These are phyloP conservation scores for Colletotrichum sp. DNA, from an alignment of 2,329 filamentous ascomycete genomes.

Conservation along the genomic window DNA sequence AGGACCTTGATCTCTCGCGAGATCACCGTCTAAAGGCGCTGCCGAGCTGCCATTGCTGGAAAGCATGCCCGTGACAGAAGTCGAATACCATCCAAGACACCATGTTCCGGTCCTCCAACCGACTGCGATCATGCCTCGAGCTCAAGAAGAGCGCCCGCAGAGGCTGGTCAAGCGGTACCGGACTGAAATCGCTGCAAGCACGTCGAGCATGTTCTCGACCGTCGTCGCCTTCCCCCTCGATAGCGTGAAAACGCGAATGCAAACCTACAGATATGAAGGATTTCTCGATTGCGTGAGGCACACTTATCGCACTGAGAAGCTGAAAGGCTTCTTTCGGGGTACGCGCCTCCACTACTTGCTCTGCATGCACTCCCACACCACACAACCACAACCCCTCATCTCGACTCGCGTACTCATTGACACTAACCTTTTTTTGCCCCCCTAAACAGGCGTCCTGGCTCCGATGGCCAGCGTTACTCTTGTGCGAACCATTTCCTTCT, in stretches of 20 bases:
- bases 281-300: constrained; percentile 77
- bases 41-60: constrained; percentile 38
- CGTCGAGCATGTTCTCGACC: constrained; percentile 79
- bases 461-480: constrained; percentile 82
- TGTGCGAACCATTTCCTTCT: constrained; percentile 80
- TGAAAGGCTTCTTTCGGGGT: constrained; percentile 83
- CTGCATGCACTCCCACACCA: not conserved
- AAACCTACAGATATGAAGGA: constrained; percentile 80
- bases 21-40: constrained; percentile 51
- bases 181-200: constrained; percentile 80
- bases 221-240: constrained; percentile 85
- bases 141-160: constrained; percentile 27
- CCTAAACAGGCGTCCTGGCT: constrained; percentile 70
- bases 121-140: constrained; percentile 48
- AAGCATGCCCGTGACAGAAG: constrained; percentile 41
- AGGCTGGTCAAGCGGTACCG: constrained; percentile 77
- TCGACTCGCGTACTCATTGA: not conserved
- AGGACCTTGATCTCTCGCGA: constrained; percentile 60
- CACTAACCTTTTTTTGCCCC: constrained; percentile 16
- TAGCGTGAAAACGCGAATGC: constrained; percentile 89
- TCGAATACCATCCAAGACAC: constrained; percentile 44
- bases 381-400: constrained; percentile 4
- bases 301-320: constrained; percentile 77
- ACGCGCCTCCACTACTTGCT: constrained; percentile 21
- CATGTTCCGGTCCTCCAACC: constrained; percentile 47